Conservation (phyloP, 2,329 filamentous ascomycete species). For the Arthroderma sp. region DNA sequence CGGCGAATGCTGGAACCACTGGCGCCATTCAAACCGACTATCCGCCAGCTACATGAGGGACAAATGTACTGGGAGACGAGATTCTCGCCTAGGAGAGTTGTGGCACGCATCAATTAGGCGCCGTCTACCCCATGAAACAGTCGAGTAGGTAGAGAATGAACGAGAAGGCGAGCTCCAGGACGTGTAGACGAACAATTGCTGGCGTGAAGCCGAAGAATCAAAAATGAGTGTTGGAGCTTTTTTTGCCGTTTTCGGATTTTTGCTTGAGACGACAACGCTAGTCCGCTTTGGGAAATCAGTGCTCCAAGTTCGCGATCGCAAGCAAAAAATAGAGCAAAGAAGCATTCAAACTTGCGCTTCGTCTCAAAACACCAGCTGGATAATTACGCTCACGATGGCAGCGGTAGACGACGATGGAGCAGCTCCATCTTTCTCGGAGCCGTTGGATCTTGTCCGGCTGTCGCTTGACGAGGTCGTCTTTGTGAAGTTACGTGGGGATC, state of each 20-base stretch:
- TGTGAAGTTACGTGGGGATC: constrained; percentile 89
- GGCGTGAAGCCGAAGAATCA: neutral
- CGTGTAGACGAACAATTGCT: neutral
- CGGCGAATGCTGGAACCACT: constrained; percentile 4
- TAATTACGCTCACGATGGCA: constrained; percentile 42
- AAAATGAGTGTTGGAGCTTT: neutral
- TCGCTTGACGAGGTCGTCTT: constrained; percentile 93
- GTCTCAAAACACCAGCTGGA: neutral
- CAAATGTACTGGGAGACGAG: constrained; percentile 21
- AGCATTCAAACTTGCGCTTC: neutral
- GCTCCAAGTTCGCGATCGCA: neutral
- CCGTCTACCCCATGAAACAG: neutral
- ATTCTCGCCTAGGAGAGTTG: constrained; percentile 18
- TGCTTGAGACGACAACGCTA: neutral
- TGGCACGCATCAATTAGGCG: constrained; percentile 13
- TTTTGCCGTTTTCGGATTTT: constrained; percentile 4
- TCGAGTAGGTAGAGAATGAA: neutral
- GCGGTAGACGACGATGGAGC: constrained; percentile 69
- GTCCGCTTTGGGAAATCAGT: constrained; percentile 17
- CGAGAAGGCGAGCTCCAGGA: neutral
- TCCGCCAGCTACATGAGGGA: constrained; percentile 18
- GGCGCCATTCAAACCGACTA: constrained; percentile 10
- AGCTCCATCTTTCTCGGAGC: constrained; percentile 63
- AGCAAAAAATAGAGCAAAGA: neutral
- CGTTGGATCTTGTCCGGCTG: constrained; percentile 87